Evolutionary conservation across 768 basidiomycete genomes (phyloP).

Genomic region (Boletus sp.): DNA sequence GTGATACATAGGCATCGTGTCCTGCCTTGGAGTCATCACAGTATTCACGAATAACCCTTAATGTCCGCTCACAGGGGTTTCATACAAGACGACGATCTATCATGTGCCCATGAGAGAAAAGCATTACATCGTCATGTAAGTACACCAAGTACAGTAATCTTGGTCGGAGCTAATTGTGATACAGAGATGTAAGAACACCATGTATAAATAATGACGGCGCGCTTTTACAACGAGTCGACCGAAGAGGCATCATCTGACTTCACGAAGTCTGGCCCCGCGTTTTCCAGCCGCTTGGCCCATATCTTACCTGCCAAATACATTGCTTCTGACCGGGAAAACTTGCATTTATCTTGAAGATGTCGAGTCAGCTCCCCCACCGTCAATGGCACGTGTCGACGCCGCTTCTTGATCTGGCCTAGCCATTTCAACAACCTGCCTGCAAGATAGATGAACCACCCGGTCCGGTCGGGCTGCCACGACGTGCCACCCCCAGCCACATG

Average conservation of each 20-base stretch:
- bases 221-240: constrained; percentile 5
- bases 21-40: not conserved
- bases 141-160: not conserved
- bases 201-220: not conserved
- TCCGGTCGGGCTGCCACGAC: constrained; percentile 23
- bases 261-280: constrained; percentile 21
- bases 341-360: constrained; percentile 24
- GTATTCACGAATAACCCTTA: not conserved
- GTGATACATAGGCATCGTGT: constrained; percentile 1
- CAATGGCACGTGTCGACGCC: constrained; percentile 13
- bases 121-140: not conserved
- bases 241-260: constrained; percentile 19
- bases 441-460: constrained; percentile 24
- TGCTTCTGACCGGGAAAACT: constrained; percentile 20
- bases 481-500: constrained; percentile 11
- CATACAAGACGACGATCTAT: not conserved
- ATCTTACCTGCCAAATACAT: constrained; percentile 22
- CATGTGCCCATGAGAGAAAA: not conserved
- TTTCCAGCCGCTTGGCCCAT: constrained; percentile 21
- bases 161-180: not conserved
- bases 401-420: constrained; percentile 14
- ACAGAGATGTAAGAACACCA: constrained; percentile 8
- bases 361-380: constrained; percentile 18
- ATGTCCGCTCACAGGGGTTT: constrained; percentile 9
- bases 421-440: constrained; percentile 20